Conservation (phyloP, 2,329 filamentous ascomycete genomes). For the Cladophialophora chaetospira region DNA sequence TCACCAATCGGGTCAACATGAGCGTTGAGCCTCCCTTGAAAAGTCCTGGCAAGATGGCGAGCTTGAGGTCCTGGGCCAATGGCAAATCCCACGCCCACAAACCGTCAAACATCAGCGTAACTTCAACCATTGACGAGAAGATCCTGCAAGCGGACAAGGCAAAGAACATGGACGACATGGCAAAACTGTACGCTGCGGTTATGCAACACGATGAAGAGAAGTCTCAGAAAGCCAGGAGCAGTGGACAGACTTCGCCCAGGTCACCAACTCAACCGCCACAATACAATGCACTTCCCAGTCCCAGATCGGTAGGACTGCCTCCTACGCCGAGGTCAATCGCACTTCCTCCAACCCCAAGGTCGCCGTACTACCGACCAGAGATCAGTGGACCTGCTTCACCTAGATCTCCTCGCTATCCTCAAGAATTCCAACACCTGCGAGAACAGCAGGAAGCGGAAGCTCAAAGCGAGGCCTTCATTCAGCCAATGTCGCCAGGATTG, state of each 20-base stretch:
- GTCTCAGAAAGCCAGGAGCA: constrained; percentile 22
- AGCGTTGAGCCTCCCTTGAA: constrained; percentile 30
- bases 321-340: constrained; percentile 35
- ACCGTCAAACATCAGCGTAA: constrained; percentile 61
- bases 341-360: constrained; percentile 17
- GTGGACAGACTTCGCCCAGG: constrained; percentile 27
- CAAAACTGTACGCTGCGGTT: constrained; percentile 87
- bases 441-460: constrained; percentile 16
- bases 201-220: constrained; percentile 77
- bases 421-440: constrained; percentile 38
- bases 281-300: constrained; percentile 34
- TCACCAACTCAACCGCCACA: constrained; percentile 25
- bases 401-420: constrained; percentile 30
- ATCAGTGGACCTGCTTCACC: constrained; percentile 17
- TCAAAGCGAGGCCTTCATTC: neutral
- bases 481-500: constrained; percentile 15
- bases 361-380: constrained; percentile 20
- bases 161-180: constrained; percentile 79
- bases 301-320: constrained; percentile 33
- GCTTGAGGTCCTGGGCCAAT: constrained; percentile 44
- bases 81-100: constrained; percentile 41
- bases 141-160: constrained; percentile 73
- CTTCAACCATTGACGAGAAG: constrained; percentile 69
- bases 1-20: constrained; percentile 22
- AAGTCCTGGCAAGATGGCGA: constrained; percentile 42